Percentiles rank a stretch among this genome's conserved stretches.
Evolutionary conservation across 805 yeast genomes (phyloP).

Genomic region (Starmerella ratchasimensis): DNA sequence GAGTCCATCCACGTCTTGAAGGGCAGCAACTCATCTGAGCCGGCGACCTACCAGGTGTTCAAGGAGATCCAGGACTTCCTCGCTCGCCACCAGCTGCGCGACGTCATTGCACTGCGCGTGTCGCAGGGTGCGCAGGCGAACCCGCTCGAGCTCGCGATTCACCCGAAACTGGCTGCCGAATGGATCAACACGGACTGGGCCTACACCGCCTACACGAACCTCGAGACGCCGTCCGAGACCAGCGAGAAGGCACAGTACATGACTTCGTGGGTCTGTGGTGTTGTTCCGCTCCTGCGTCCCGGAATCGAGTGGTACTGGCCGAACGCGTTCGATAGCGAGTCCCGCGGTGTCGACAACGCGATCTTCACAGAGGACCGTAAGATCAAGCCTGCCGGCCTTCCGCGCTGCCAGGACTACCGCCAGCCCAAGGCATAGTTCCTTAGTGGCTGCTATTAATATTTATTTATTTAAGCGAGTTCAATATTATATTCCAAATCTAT

Average conservation of each 20-base stretch:
- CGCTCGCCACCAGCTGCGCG: neutral
- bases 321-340: constrained; percentile 7
- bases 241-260: constrained; percentile 25
- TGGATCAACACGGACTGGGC: constrained; percentile 4
- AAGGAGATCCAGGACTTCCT: constrained; percentile 2
- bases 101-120: neutral
- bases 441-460: neutral
- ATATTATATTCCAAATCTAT: neutral
- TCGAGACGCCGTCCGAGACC: constrained; percentile 9
- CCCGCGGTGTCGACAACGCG: neutral
- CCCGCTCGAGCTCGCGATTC: constrained; percentile 4
- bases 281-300: constrained; percentile 5
- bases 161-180: constrained; percentile 4
- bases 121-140: constrained; percentile 7
- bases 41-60: neutral
- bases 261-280: constrained; percentile 33
- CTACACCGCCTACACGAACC: constrained; percentile 8
- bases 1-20: constrained; percentile 5
- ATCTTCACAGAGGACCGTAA: constrained; percentile 6
- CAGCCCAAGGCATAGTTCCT: no score
- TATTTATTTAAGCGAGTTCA: neutral
- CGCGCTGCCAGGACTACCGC: constrained; percentile 9
- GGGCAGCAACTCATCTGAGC: neutral
- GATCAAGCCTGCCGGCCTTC: constrained; percentile 15
- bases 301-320: constrained; percentile 25